Evolutionary conservation across 805 yeast species (phyloP), one percentile per base, ranked within the genome.

Genomic region (Candida boidinii): DNA sequence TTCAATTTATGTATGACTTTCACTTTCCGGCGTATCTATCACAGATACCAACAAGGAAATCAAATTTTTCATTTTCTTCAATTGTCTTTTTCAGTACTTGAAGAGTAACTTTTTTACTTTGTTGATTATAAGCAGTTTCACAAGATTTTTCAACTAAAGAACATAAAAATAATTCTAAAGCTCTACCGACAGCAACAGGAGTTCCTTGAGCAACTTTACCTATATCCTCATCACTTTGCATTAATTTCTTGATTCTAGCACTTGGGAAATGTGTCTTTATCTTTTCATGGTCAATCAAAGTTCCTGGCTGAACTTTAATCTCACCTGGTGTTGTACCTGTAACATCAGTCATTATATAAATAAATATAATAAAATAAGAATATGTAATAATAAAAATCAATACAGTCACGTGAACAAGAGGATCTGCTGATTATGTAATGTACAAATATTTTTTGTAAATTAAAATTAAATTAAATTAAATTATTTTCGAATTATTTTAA

Each of bases 161-260:
- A 31, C 94, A 85, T 70, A 92, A 75, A 54, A 92, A 92, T 39
- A 86, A 71, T 60, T 92, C 97, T 33, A 92, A 65, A 0, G 98
- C 95, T 41, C 96, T 73, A 7, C 97, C 96, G 7, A 92, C 95
- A 13, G 90, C 90, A n/a, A 90, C 82, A 0, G 99, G 99, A 2
- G 99, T 94, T 2, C 96, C 96, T 52, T 88, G 96, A 4, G 98
- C 96, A 5, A 92, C 97, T 53, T 92, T 92, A 3, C 99, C 99
- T 28, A 92, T 88, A 42, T 92, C 99, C 42, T 92, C 98, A 57
- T 92, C 99, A 19, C 94, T 79, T 53, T 92, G 98, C 96, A 92
- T 90, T 38, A 92, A 75, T 48, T 92, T 85, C 64, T 92, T 92
- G 48, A 92, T 87, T 41, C 97, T 74, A 3, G 97, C 97, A 5